Conservation (phyloP, 768 basidiomycete species). For the Russula ochroleuca region DNA sequence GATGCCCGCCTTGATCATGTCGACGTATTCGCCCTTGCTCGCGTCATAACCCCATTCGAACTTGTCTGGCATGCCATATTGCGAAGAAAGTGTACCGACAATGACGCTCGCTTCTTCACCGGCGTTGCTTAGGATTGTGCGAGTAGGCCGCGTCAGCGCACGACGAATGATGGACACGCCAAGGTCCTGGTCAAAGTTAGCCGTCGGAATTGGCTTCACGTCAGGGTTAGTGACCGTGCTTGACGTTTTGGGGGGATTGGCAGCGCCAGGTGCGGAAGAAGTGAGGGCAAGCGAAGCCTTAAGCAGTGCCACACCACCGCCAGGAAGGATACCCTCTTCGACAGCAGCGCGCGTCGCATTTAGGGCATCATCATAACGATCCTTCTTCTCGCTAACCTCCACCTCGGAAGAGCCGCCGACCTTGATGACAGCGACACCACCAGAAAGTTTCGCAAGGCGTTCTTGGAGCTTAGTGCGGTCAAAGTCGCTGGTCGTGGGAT, state of each 20-base stretch:
- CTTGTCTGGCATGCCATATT: conserved; percentile 69
- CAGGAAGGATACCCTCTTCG: conserved; percentile 97
- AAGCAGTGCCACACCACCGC: conserved; percentile 90
- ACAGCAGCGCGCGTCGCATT: conserved; percentile 98
- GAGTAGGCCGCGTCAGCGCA: conserved; percentile 76
- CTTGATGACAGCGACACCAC: conserved; percentile 98
- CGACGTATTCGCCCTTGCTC: conserved; percentile 83
- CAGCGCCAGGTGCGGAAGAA: conserved; percentile 38
- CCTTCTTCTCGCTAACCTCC: conserved; percentile 99
- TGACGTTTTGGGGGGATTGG: conserved; percentile 12
- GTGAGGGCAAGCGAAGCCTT: conserved; percentile 73
- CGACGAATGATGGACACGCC: conserved; percentile 90
- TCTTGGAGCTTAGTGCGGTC: conserved; percentile 95
- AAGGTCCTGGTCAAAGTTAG: conserved; percentile 97
- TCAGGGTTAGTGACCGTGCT: conserved; percentile 44
- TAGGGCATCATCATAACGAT: conserved; percentile 93
- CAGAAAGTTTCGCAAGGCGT: conserved; percentile 90
- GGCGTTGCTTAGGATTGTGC: conserved; percentile 89
- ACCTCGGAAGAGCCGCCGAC: conserved; percentile 93
- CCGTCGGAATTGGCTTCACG: conserved; percentile 65
- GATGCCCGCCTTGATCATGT: conserved; percentile 93
- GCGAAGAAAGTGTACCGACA: conserved; percentile 74
- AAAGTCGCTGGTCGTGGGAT: conserved; percentile 85
- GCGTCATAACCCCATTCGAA: conserved; percentile 90
- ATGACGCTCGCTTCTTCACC: conserved; percentile 94